These are phyloP conservation scores for Mycena polygramma DNA, from an alignment of 768 basidiomycete genomes.

Conservation along the genomic window DNA sequence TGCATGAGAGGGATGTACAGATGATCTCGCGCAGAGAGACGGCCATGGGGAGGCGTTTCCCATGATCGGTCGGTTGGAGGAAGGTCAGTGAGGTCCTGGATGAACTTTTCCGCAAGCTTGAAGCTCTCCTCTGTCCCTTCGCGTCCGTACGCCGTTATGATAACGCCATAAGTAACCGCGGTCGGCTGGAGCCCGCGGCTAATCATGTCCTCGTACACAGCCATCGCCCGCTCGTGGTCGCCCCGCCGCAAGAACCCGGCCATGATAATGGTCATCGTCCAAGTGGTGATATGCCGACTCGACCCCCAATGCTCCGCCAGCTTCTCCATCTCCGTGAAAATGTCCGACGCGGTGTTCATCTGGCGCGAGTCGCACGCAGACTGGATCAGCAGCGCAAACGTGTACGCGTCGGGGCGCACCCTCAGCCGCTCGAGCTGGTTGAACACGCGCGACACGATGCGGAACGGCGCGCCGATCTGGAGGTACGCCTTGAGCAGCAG, in stretches of 20 bases:
- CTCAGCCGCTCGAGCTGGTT: slow-evolving; percentile 62
- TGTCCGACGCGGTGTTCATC: slow-evolving; percentile 73
- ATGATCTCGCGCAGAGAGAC: slow-evolving; percentile 61
- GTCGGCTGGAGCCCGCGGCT: slow-evolving; percentile 73
- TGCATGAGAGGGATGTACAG: slow-evolving; percentile 74
- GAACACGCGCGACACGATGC: slow-evolving; percentile 73
- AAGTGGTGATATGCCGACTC: slow-evolving; percentile 62
- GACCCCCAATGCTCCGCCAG: slow-evolving; percentile 52
- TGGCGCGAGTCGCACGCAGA: slow-evolving; percentile 82
- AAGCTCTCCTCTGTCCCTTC: slow-evolving; percentile 64
- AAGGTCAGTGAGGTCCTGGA: slow-evolving; percentile 61
- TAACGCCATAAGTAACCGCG: slow-evolving; percentile 74
- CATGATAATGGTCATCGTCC: slow-evolving; percentile 82
- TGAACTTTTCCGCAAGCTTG: slow-evolving; percentile 74
- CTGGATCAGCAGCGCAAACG: slow-evolving; percentile 83
- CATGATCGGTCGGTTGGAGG: slow-evolving; percentile 53
- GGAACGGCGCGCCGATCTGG: slow-evolving; percentile 82
- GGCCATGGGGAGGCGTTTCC: slow-evolving; percentile 54
- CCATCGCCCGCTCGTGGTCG: slow-evolving; percentile 67
- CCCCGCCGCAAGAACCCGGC: slow-evolving; percentile 74
- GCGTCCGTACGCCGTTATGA: slow-evolving; percentile 73
- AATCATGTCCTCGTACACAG: slow-evolving; percentile 80
- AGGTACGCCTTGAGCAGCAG: slow-evolving; percentile 88
- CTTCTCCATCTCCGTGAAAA: slow-evolving; percentile 78
- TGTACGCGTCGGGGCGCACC: slow-evolving; percentile 69